Percentiles rank a stretch among this genome's conserved stretches.
Evolutionary conservation across 2,329 filamentous ascomycete species (phyloP).

Genomic region (Trichoderma sp.): DNA sequence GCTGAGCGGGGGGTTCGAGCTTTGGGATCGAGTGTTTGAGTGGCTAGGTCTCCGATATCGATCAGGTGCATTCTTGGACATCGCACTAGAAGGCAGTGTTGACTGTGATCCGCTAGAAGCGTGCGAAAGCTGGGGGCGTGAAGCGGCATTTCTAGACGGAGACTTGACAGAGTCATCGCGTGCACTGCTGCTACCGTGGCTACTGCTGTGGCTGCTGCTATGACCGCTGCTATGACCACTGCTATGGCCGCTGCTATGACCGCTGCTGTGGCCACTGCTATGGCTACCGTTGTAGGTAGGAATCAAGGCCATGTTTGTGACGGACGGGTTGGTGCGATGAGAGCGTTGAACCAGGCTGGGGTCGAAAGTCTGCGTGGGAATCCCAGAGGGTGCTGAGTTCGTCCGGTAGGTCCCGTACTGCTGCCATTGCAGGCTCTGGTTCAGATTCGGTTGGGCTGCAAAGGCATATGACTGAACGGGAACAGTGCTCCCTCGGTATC

Average conservation of each 20-base stretch:
- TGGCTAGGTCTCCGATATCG: conserved; percentile 70
- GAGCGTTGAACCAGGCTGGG: conserved; percentile 24
- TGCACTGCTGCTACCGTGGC: conserved; percentile 43
- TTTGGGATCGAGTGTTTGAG: conserved; percentile 34
- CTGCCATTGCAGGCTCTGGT: conserved; percentile 52
- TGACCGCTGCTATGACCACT: neutral
- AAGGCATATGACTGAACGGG: conserved; percentile 77
- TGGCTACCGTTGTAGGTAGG: conserved; percentile 35
- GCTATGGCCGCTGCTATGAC: neutral
- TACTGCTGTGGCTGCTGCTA: conserved; percentile 29
- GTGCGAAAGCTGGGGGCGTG: conserved; percentile 43
- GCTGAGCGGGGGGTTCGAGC: conserved; percentile 26
- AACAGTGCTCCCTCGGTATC: conserved; percentile 54
- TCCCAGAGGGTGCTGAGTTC: conserved; percentile 44
- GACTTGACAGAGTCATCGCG: conserved; percentile 53
- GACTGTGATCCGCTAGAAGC: conserved; percentile 44
- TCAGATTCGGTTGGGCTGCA: conserved; percentile 65
- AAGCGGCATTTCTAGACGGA: conserved; percentile 40
- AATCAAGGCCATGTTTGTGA: conserved; percentile 41
- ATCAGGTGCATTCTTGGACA: conserved; percentile 60
- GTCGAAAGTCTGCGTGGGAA: conserved; percentile 33
- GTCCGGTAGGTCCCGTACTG: conserved; percentile 48
- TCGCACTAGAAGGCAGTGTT: conserved; percentile 38
- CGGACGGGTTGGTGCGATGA: conserved; percentile 38
- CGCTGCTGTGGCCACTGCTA: conserved; percentile 25